Evolutionary conservation across 345 rosid species (phyloP).

Genomic region (Anacardium occidentale): DNA sequence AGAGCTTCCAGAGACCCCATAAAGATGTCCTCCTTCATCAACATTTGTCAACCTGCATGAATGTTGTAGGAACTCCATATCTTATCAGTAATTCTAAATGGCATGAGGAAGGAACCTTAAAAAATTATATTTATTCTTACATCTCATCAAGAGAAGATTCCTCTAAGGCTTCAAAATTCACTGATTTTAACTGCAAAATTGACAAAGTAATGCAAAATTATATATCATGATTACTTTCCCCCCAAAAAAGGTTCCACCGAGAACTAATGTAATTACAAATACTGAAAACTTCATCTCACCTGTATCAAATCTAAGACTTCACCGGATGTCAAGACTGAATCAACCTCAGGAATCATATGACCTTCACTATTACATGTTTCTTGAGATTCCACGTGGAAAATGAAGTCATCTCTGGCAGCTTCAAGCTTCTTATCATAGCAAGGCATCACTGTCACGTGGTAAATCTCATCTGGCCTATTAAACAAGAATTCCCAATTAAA

Average conservation of each 20-base stretch:
- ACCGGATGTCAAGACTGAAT: slow-evolving; percentile 91
- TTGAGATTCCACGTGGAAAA: slow-evolving; percentile 48
- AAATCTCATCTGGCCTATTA: slow-evolving; percentile 73
- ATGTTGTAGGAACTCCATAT: neutral
- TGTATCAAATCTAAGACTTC: slow-evolving; percentile 83
- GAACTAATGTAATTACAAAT: slow-evolving; percentile 4
- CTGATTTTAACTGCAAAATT: slow-evolving; percentile 65
- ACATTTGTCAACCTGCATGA: slow-evolving; percentile 71
- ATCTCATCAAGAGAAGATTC: slow-evolving; percentile 70
- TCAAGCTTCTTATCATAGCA: slow-evolving; percentile 98
- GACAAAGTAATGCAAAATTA: slow-evolving; percentile 11
- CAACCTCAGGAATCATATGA: slow-evolving; percentile 62
- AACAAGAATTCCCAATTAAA: slow-evolving; percentile 22
- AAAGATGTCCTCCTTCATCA: slow-evolving; percentile 66
- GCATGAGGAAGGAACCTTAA: neutral
- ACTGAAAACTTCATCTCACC: slow-evolving; percentile 39
- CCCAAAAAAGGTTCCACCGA: slow-evolving; percentile 5
- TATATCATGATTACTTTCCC: neutral
- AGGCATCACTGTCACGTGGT: slow-evolving; percentile 97
- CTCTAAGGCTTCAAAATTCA: slow-evolving; percentile 61
- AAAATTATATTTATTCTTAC: slow-evolving; percentile 41
- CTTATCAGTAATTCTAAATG: neutral
- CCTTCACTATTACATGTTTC: slow-evolving; percentile 23
- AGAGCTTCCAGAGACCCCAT: slow-evolving; percentile 88
- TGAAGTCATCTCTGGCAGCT: slow-evolving; percentile 86